Base-by-base conservation (phyloP, 768 basidiomycete species). In the Lactifluus rugatus region DNA sequence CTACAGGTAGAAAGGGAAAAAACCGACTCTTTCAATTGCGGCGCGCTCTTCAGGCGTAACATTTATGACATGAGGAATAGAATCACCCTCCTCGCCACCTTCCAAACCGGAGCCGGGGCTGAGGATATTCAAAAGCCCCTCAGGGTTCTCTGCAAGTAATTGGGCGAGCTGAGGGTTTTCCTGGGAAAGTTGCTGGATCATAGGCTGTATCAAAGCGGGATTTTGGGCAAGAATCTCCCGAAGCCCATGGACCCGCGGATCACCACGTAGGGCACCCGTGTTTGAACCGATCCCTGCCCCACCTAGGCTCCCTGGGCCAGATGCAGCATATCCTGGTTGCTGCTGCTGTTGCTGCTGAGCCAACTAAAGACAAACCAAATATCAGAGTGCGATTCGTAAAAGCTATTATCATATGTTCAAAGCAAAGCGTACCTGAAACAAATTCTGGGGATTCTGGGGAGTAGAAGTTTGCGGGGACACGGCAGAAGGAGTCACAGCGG, bases 11-110 rank as follows among this genome's bases (percentile, higher is more conserved):
- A 58, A 45, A 46, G 13, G 26, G 41, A 54, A 56, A 31, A 52
- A 9, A 75, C 89, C 70, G 70, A 97, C 91, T 66, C 96, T 78
- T 70, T 85, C 78, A 60, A 99, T 95, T 8, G 94, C 92, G 54
- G 81, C 91, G 56, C 79, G 76, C 71, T 99, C 96, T 60, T 96
- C 92, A 39, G 79, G 76, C 6, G 94, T 94, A 41, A 99, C 80
- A 57, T 82, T 80, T 61, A 97, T 74, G 1, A 85, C 78, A 41
- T 83, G 79, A 1, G 81, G 61, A 21, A 62, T 31, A 7, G 72
- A 69, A 23, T 65, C 57, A 4, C 58, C 71, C 3, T 69, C 80
- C 0, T 71, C 80, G 4, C 70, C 77, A 25, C 69, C 74, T 5
- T 74, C 75, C 17, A 67, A 2, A 34, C 10, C 73, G n/a, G n/a